Base-by-base conservation (phyloP, 768 basidiomycete species). In the Kwoniella sp. region DNA sequence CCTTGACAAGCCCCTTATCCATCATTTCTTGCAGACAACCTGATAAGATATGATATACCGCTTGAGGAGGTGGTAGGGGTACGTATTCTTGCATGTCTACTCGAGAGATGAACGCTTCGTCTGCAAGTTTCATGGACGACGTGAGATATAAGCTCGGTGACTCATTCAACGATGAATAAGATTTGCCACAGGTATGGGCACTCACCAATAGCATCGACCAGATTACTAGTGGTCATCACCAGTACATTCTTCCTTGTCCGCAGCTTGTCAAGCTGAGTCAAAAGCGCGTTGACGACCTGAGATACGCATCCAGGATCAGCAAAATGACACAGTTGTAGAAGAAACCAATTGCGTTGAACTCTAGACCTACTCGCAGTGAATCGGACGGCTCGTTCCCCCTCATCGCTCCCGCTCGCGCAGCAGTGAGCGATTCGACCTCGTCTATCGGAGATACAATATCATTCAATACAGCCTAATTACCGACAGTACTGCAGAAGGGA, bases 41-140 rank as follows among this genome's bases (percentile, higher is more conserved):
- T 7, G 88, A 85, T 27, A 98, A 81, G 68, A 99, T 97, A 79
- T 92, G 90, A 81, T 96, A 98, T 51, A 97, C 86, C 0, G 93
- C 96, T 67, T 93, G 90, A 17, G 88, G 85, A 5, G 93, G 88
- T 0, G 96, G 96, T 7, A 92, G 84, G 68, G 93, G 94, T 21
- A 97, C 85, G 72, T 92, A 96, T 83, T 95, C 94, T 21, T 96
- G 87, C 53, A 98, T 92, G 73, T 99, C 96, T 9, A 95, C 96
- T 44, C 96, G 88, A 76, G 98, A 96, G 52, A 97, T 87, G 77
- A 97, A 98, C 2, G 95, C 96, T 54, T 87, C 87, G 72, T 99
- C 95, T 97, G 69, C 7, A 21, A 17, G 5, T n/a, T n/a, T n/a
- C n/a, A n/a, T n/a, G n/a, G n/a, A n/a, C n/a, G n/a, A n/a, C n/a